Evolutionary conservation across 2,329 filamentous ascomycete genomes (phyloP).

Genomic region (Apiospora rasikravindrae): DNA sequence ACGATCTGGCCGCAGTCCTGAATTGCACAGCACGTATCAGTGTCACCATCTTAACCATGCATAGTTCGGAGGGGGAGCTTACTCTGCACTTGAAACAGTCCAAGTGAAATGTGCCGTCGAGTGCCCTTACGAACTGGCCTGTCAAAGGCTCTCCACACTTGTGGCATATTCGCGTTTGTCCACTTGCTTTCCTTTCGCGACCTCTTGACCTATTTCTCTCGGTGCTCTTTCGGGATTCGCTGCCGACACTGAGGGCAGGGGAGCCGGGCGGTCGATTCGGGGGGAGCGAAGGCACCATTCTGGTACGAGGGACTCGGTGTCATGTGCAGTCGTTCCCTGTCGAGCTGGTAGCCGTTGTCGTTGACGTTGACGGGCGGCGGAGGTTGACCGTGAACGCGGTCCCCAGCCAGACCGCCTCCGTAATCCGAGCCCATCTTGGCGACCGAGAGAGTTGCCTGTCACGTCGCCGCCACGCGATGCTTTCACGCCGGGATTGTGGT

Average conservation of each 20-base stretch:
- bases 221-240: conserved; percentile 56
- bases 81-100: conserved; percentile 98
- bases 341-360: conserved; percentile 38
- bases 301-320: conserved; percentile 39
- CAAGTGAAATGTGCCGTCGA: conserved; percentile 93
- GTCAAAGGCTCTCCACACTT: conserved; percentile 89
- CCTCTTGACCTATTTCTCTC: conserved; percentile 64
- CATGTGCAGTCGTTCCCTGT: conserved; percentile 39
- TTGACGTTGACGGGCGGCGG: conserved; percentile 28
- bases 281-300: conserved; percentile 37
- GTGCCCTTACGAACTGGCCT: conserved; percentile 92
- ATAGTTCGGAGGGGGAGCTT: conserved; percentile 45
- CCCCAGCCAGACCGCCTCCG: conserved; percentile 40
- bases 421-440: conserved; percentile 40
- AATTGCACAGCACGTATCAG: conserved; percentile 28
- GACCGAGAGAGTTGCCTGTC: conserved; percentile 5
- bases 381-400: conserved; percentile 39
- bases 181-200: conserved; percentile 60
- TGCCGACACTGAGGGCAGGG: conserved; percentile 44
- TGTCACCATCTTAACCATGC: not conserved
- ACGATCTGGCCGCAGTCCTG: conserved; percentile 98
- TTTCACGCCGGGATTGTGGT: conserved; percentile 7
- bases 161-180: conserved; percentile 70
- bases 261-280: conserved; percentile 41
- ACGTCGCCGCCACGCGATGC: conserved; percentile 18